Base-by-base conservation (phyloP, 2,329 filamentous ascomycete genomes). In the Colletotrichum zoysiae region DNA sequence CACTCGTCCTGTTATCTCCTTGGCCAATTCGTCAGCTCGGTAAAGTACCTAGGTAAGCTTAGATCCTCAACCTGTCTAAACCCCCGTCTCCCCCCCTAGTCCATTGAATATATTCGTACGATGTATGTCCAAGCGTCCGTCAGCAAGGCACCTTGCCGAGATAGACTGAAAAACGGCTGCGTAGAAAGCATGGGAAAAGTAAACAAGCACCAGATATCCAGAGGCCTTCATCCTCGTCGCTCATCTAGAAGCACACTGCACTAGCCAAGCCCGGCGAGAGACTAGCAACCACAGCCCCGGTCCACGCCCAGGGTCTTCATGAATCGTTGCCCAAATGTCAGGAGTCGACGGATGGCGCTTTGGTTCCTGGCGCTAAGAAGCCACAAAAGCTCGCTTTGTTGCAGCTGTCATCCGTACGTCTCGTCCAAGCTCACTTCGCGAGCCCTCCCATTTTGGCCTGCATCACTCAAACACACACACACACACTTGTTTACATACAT, bases 311-410 rank as follows among this genome's bases (percentile, higher is more conserved):
- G 18, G 38, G 26, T 40, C n/a, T 55, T 53, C 20, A 16, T 56
- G 53, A 56, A 23, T 35, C 5, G 53, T 33, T 11, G 23, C n/a
- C 30, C 30, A 48, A 30, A n/a, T 50, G 55, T 33, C 53, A 40
- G n/a, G 46, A 12, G 50, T 51, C 35, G 20, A 67, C 55, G 20
- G 20, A 67, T 62, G 20, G 20, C 33, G 44, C 42, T 46, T 33
- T 38, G 55, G 67, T 67, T 58, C 64, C 51, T 62, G 64, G 20
- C 51, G 64, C 64, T 56, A 67, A 71, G 63, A 16, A 46, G 14
- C 7, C 35, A 51, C 50, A 30, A 42, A 46, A 67, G 62, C 57
- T 62, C 30, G 30, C 35, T 12, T 71, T 46, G 64, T 56, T 66
- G 48, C 26, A 56, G 62, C 67, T 66, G 62, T 60, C 67, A 57